Evolutionary conservation across 2,329 filamentous ascomycete species (phyloP), one percentile per base, ranked within the genome.

Genomic region (Fusarium sp.): DNA sequence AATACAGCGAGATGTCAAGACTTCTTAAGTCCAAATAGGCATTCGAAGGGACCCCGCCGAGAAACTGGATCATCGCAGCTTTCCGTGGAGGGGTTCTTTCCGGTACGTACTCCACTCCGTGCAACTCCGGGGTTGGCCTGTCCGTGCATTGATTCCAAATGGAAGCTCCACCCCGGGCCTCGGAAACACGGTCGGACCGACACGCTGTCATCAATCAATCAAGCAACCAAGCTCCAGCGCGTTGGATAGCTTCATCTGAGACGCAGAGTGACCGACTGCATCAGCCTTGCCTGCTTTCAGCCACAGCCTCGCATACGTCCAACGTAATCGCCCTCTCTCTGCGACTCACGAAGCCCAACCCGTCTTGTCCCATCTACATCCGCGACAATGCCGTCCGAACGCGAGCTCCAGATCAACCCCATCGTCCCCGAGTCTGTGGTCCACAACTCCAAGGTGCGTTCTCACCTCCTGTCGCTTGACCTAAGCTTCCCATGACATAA

Each of bases 381-480:
- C 71, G 79, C 80, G 80, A 85, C 78, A 66, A 94, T 94, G 91
- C 83, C 90, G 67, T 90, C 92, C 76, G 94, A 97, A 86, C 89
- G 89, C 66, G 91, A 95, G 76, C 87, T 93, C 73, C 91, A 94
- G 79, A 92, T 95, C 80, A 87, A 90, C 69, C 94, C 94, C 31
- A 90, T 96, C 65, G 94, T 96, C 78, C 91, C 90, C 74, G 94
- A 95, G 81, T 94, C 93, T 73, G 88, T 97, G 56, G 85, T 94
- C 79, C 94, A 96, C 87, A 97, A 97, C 86, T 91, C 91, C 68
- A 92, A 93, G 88, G 94, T 95, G 82, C 79, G 70, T 68, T 68
- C 65, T 64, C 63, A 70, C 35, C 73, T 40, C 68, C 66, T 66
- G 47, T 71, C 56, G 61, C 67, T 64, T n/a, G 47, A 35, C n/a